These are phyloP conservation scores for Cicer bijugum DNA, from an alignment of 306 rosid species.

Conservation along the genomic window DNA sequence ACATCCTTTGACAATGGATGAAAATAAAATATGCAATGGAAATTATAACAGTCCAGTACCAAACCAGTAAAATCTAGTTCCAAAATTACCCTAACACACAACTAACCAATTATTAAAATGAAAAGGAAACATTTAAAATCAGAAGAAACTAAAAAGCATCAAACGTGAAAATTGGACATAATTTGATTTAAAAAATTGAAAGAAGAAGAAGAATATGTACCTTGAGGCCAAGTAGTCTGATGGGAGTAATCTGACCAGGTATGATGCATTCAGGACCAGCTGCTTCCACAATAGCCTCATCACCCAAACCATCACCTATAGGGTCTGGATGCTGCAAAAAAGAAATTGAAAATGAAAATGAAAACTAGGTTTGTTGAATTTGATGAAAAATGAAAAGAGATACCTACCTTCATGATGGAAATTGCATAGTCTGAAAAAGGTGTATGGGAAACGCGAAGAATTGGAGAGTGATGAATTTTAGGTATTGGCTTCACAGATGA, in stretches of 20 bases:
- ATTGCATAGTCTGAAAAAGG: conserved; percentile 71
- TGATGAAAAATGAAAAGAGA: conserved; percentile 14
- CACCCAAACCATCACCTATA: conserved; percentile 74
- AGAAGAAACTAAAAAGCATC: background rate
- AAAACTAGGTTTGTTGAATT: background rate
- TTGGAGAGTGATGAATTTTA: conserved; percentile 79
- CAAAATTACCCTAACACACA: conserved; percentile 10
- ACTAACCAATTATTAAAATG: conserved; percentile 1
- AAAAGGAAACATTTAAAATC: background rate
- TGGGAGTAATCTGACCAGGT: conserved; percentile 76
- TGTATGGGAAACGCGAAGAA: conserved; percentile 67
- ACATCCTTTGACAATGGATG: no score
- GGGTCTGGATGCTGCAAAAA: conserved; percentile 72
- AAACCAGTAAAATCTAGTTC: background rate
- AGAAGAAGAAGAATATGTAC: conserved; percentile 41
- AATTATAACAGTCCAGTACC: no score
- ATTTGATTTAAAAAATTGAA: background rate
- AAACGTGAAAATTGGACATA: background rate
- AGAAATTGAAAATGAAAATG: background rate
- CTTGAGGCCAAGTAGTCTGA: conserved; percentile 84
- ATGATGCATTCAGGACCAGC: conserved; percentile 96
- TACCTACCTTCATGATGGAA: conserved; percentile 70
- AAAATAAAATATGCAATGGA: no score
- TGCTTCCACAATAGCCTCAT: conserved; percentile 80
- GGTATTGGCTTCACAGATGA: conserved; percentile 65